phyloP scores from a whole-genome alignment of 2,329 filamentous ascomycete species.

The Tolypocladium tundrense region DNA sequence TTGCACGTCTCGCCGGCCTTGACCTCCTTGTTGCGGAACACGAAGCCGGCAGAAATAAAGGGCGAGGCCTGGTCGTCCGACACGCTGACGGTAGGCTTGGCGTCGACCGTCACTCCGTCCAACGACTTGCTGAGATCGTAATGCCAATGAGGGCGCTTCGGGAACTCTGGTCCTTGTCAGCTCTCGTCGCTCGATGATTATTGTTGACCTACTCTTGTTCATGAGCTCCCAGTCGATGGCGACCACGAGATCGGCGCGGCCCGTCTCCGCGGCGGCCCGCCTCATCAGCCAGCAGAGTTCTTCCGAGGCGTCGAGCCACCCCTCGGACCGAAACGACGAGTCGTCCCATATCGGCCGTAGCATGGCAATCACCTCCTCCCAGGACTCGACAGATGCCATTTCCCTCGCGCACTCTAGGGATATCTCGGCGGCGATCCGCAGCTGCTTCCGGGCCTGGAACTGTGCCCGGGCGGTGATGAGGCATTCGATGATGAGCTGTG shows the following conservation, averaged over 20 bases:
- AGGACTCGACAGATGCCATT: slow-evolving; percentile 36
- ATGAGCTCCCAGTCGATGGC: slow-evolving; percentile 58
- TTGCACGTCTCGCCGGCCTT: slow-evolving; percentile 50
- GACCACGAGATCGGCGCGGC: slow-evolving; percentile 45
- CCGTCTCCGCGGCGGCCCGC: slow-evolving; percentile 40
- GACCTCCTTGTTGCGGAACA: slow-evolving; percentile 47
- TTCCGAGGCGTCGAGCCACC: slow-evolving; percentile 50
- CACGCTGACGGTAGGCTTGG: slow-evolving; percentile 39
- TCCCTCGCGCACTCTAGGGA: slow-evolving; percentile 48
- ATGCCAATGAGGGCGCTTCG: slow-evolving; percentile 43
- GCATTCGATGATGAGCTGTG: slow-evolving; percentile 41
- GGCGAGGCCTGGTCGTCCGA: slow-evolving; percentile 41
- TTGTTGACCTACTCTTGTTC: slow-evolving; percentile 37
- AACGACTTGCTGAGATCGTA: slow-evolving; percentile 51
- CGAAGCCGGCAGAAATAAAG: slow-evolving; percentile 44
- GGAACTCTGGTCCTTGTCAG: slow-evolving; percentile 34
- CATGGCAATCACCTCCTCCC: slow-evolving; percentile 43
- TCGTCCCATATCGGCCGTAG: slow-evolving; percentile 49
- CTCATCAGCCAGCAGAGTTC: slow-evolving; percentile 52
- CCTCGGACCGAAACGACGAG: slow-evolving; percentile 44
- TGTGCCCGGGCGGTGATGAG: slow-evolving; percentile 41
- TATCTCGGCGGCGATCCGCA: slow-evolving; percentile 43
- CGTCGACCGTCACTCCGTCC: slow-evolving; percentile 32
- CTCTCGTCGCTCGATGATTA: not conserved
- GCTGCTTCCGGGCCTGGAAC: slow-evolving; percentile 43